Conservation (phyloP, 495 filamentous ascomycete genomes). For the Hyaloscypha variabilis region DNA sequence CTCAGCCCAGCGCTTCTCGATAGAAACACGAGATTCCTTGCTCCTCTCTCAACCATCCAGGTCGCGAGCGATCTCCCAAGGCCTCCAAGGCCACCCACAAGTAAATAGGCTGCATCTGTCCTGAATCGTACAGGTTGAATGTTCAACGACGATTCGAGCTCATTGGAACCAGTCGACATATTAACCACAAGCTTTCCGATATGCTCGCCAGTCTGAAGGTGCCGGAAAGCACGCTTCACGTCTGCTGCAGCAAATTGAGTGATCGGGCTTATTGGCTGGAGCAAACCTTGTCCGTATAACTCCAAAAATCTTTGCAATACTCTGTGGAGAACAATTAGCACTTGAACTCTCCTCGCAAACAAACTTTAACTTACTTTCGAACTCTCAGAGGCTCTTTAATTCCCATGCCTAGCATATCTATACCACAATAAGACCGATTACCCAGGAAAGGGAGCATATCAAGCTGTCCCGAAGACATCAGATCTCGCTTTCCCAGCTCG, state of each 20-base stretch:
- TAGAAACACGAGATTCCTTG: constrained; percentile 59
- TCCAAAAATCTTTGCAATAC: neutral
- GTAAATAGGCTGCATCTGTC: constrained; percentile 49
- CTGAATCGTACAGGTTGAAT: neutral
- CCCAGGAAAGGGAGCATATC: constrained; percentile 28
- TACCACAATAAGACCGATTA: constrained; percentile 13
- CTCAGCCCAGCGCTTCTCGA: constrained; percentile 46
- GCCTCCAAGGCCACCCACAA: constrained; percentile 67
- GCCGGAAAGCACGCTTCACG: constrained; percentile 36
- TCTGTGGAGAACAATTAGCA: neutral
- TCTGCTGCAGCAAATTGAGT: constrained; percentile 1
- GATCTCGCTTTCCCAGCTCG: constrained; percentile 45
- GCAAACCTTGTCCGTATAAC: constrained; percentile 1
- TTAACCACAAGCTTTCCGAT: constrained; percentile 35
- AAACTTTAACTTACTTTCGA: constrained; percentile 1
- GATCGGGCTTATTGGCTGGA: neutral
- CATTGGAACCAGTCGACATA: neutral
- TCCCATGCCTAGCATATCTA: neutral
- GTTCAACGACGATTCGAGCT: neutral
- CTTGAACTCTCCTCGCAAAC: too few relatives aligned
- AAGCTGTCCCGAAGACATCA: constrained; percentile 34
- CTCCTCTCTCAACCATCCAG: constrained; percentile 64
- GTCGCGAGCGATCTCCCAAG: constrained; percentile 60
- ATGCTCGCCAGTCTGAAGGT: constrained; percentile 43
- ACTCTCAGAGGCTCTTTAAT: neutral